Conservation (phyloP, 257 asterid species). For the Solanum commersonii region DNA sequence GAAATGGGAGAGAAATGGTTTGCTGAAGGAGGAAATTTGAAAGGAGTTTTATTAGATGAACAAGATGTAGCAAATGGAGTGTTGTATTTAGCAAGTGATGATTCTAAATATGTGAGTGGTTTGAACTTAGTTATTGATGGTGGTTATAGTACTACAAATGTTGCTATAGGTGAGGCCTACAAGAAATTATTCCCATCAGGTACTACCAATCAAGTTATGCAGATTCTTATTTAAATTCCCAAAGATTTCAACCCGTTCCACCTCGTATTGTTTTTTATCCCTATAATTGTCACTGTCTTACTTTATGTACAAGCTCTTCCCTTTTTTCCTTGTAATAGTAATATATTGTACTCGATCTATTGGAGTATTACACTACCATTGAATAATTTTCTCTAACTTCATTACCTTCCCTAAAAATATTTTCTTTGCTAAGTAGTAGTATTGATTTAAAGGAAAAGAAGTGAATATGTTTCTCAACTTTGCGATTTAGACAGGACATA, state of each 20-base stretch:
- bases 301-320: neutral
- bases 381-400: neutral
- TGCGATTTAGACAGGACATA: no score
- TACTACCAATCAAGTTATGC: neutral
- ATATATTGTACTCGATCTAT: no score
- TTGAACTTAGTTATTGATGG: neutral
- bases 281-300: neutral
- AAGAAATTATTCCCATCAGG: neutral
- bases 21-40: neutral
- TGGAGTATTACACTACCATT: neutral
- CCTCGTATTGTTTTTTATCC: no score
- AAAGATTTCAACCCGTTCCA: no score
- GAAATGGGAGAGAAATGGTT: neutral
- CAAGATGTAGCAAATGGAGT: neutral
- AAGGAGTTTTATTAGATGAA: neutral
- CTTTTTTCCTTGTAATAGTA: no score
- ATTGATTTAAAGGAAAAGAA: no score
- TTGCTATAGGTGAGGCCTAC: neutral
- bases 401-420: neutral
- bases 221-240: no score
- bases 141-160: neutral
- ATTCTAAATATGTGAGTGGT: neutral
- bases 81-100: neutral
- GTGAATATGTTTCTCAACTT: no score
- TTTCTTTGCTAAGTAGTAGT: neutral